phyloP scores from a whole-genome alignment of 495 filamentous ascomycete species.

The Hypoxylon intermedium region DNA sequence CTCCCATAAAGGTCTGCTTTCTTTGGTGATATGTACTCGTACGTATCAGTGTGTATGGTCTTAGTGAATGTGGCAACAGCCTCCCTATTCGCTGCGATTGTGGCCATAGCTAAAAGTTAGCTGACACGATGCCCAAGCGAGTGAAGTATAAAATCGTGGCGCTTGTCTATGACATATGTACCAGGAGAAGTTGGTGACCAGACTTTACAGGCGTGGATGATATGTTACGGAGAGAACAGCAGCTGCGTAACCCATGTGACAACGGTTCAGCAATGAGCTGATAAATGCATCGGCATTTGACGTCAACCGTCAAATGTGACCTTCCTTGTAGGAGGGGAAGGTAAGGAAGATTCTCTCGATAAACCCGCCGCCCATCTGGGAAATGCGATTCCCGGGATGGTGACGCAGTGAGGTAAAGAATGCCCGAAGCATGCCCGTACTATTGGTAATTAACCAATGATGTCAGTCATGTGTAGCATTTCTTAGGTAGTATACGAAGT shows the following conservation, averaged over 20 bases:
- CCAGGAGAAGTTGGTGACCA: background rate
- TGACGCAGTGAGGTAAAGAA: no score
- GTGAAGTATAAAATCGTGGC: background rate
- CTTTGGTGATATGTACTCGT: slow-evolving; percentile 45
- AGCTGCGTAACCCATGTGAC: background rate
- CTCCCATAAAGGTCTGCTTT: slow-evolving; percentile 55
- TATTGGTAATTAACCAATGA: background rate
- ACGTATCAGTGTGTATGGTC: slow-evolving; percentile 47
- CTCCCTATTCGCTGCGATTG: slow-evolving; percentile 5
- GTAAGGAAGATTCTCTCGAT: background rate
- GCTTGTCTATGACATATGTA: background rate
- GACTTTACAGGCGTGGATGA: slow-evolving; percentile 3
- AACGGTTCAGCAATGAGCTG: background rate
- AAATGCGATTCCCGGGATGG: background rate
- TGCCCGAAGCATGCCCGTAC: no score
- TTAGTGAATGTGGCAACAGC: slow-evolving; percentile 27
- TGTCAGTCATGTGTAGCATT: background rate
- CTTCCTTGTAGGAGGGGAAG: no score
- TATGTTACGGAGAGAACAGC: no score
- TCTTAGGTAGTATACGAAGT: background rate
- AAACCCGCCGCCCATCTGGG: background rate
- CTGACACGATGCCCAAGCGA: background rate
- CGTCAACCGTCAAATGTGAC: background rate
- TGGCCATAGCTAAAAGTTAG: slow-evolving; percentile 24
- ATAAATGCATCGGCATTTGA: background rate